phyloP scores from a whole-genome alignment of 176 grass and related monocot species.

The maize (Zea mays) region DNA sequence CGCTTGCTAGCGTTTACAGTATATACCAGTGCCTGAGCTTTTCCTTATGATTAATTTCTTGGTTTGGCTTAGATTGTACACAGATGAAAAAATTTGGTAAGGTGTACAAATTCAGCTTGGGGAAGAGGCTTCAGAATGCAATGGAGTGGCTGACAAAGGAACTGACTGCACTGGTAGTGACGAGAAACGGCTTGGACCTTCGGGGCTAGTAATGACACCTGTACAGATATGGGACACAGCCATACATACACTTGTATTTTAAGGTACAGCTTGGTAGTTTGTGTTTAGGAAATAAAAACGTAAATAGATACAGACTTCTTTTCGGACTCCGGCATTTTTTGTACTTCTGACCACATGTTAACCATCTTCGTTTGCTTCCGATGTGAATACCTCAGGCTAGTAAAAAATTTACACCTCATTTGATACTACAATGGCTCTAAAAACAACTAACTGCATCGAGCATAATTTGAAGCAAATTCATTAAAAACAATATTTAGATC shows the following conservation, averaged over 20 bases:
- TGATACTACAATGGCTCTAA: too few species aligned
- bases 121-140: slow-evolving; percentile 29
- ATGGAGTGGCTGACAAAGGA: slow-evolving; percentile 34
- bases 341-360: slow-evolving; percentile 40
- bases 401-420: too few species aligned
- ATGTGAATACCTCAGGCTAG: too few species aligned
- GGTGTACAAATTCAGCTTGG: slow-evolving; percentile 28
- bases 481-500: too few species aligned
- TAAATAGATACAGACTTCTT: slow-evolving; percentile 70
- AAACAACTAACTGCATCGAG: too few species aligned
- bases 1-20: slow-evolving; percentile 14
- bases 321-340: slow-evolving; percentile 36
- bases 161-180: slow-evolving; percentile 47
- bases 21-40: slow-evolving; percentile 10
- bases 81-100: slow-evolving; percentile 20
- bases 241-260: slow-evolving; percentile 58
- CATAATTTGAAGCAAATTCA: too few species aligned
- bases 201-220: slow-evolving; percentile 58
- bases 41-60: slow-evolving; percentile 16
- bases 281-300: slow-evolving; percentile 69
- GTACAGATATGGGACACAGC: slow-evolving; percentile 67
- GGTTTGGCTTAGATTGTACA: slow-evolving; percentile 36
- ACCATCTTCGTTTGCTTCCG: slow-evolving; percentile 29
- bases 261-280: slow-evolving; percentile 43
- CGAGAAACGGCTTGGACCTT: slow-evolving; percentile 39